phyloP scores from a whole-genome alignment of 345 rosid genomes.

The Gossypium rotundifolium region DNA sequence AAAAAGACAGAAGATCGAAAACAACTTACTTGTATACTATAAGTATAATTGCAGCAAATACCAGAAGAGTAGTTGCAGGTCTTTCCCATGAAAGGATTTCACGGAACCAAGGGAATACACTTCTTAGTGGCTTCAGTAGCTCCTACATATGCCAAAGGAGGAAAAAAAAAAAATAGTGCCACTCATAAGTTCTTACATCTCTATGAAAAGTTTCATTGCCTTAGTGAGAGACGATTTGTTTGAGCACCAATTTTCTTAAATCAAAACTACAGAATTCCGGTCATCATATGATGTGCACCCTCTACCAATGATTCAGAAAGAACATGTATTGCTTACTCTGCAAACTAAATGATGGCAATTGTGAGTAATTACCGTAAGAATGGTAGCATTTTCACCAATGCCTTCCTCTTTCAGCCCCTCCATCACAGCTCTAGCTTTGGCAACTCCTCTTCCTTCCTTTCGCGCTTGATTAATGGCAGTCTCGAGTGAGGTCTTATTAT shows the following conservation, averaged over 20 bases:
- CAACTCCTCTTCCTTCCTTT: conserved; percentile 52
- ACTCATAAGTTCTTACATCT: neutral
- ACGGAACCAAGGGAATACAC: conserved; percentile 35
- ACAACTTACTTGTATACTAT: conserved; percentile 54
- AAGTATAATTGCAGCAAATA: conserved; percentile 25
- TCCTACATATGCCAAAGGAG: conserved; percentile 39
- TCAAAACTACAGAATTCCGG: neutral
- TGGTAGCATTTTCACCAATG: conserved; percentile 44
- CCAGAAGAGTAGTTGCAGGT: conserved; percentile 39
- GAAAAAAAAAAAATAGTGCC: neutral
- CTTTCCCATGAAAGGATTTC: conserved; percentile 51
- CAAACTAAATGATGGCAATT: neutral
- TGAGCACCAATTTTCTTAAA: neutral
- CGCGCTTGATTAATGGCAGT: conserved; percentile 50
- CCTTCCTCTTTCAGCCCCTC: conserved; percentile 73
- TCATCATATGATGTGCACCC: neutral
- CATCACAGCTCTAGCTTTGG: conserved; percentile 59
- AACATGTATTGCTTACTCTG: neutral
- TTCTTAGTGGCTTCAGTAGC: conserved; percentile 55
- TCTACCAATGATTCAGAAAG: neutral
- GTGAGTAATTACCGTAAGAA: conserved; percentile 53
- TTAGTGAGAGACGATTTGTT: neutral
- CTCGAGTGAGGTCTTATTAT: conserved; percentile 32
- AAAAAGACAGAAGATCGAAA: neutral
- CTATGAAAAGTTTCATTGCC: neutral